Percentiles rank a stretch among this genome's conserved stretches.
phyloP scores from a whole-genome alignment of 1,284 basidiomycete genomes.

The Tilletiaria anomala region DNA sequence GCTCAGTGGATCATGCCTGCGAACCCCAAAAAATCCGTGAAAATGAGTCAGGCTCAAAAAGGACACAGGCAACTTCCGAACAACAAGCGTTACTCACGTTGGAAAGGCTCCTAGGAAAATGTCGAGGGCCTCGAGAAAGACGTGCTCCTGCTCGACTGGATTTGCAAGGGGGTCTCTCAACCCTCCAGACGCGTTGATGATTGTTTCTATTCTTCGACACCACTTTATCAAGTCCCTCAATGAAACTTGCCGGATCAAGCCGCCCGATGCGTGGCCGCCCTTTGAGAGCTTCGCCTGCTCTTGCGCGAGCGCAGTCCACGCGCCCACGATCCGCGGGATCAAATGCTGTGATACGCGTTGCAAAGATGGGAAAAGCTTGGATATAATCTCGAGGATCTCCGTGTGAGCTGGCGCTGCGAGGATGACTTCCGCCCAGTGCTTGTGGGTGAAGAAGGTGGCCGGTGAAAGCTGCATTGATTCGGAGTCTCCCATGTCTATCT shows the following conservation, averaged over 20 bases:
- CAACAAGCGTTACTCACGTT: conserved; percentile 32
- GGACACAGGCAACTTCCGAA: background rate
- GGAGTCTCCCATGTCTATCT: too few relatives aligned
- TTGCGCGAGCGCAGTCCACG: too few relatives aligned
- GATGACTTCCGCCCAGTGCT: conserved; percentile 32
- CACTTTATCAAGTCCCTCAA: conserved; percentile 78
- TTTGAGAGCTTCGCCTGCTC: too few relatives aligned
- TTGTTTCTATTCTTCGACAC: conserved; percentile 56
- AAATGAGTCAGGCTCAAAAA: background rate
- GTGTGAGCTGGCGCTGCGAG: conserved; percentile 12
- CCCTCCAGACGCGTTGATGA: conserved; percentile 30
- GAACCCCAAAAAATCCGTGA: background rate
- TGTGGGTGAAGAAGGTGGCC: conserved; percentile 55
- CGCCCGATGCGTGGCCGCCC: too few relatives aligned
- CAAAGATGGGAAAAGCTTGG: conserved; percentile 12
- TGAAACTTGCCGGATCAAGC: too few relatives aligned
- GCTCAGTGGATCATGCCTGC: conserved; percentile 1
- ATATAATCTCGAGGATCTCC: conserved; percentile 25
- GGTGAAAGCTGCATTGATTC: too few relatives aligned
- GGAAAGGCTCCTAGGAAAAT: conserved; percentile 65
- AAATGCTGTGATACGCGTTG: conserved; percentile 7
- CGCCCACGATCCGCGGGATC: conserved; percentile 14
- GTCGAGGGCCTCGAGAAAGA: conserved; percentile 78
- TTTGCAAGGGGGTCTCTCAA: conserved; percentile 45
- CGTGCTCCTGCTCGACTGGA: conserved; percentile 67